These are phyloP conservation scores for Russula olivacea DNA, from an alignment of 768 basidiomycete genomes.

Conservation along the genomic window DNA sequence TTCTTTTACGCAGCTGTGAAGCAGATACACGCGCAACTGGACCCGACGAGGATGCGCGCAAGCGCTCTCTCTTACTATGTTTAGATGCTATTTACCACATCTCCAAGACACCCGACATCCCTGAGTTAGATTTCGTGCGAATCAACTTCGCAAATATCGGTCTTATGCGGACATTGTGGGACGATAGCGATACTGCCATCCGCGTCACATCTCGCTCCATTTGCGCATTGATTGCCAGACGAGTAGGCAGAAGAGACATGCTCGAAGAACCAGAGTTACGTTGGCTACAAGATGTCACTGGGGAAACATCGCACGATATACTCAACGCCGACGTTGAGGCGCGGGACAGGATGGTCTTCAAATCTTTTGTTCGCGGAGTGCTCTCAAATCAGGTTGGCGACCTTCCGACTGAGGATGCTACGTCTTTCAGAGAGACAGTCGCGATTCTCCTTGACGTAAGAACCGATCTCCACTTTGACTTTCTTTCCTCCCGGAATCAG, in stretches of 20 bases:
- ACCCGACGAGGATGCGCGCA: not conserved
- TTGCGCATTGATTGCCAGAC: not conserved
- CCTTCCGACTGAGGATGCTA: not conserved
- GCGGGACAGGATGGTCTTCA: not conserved
- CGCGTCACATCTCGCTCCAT: not conserved
- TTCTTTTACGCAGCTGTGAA: not conserved
- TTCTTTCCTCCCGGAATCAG: not conserved
- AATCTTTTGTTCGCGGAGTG: not conserved
- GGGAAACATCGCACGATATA: not conserved
- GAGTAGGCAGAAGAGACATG: not conserved
- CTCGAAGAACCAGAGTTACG: not conserved
- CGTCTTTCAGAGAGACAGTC: not conserved
- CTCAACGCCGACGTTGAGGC: not conserved
- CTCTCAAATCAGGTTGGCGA: not conserved
- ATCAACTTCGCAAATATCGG: not conserved
- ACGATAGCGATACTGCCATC: not conserved
- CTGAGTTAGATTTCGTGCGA: not conserved
- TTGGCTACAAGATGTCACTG: not conserved
- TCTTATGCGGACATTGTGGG: not conserved
- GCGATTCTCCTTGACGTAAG: not conserved
- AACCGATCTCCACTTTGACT: not conserved
- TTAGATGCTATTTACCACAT: not conserved
- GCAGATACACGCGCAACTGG: not conserved
- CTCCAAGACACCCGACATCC: not conserved
- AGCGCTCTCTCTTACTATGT: not conserved